A percentile compares a stretch with the other conserved stretches of the same genome.
Evolutionary conservation across 495 filamentous ascomycete genomes (phyloP).

Genomic region (Talaromyces stipitatus): DNA sequence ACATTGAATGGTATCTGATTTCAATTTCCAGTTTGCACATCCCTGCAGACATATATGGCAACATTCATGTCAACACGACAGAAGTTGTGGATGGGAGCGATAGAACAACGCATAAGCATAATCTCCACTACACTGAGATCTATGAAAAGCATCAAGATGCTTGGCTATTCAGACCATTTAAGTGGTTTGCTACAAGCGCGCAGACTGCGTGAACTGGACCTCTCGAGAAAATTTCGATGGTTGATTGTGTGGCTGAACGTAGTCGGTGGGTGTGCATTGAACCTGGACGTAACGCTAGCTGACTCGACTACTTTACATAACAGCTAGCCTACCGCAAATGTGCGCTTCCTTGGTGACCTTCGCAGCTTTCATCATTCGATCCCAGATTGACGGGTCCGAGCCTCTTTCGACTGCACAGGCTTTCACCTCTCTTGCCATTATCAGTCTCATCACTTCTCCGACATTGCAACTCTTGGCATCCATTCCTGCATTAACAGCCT

Average conservation of each 20-base stretch:
- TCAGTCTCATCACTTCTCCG: constrained; percentile 50
- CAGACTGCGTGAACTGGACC: constrained; percentile 35
- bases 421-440: constrained; percentile 54
- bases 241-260: constrained; percentile 14
- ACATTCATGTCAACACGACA: constrained; percentile 18
- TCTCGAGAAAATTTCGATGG: constrained; percentile 33
- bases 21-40: constrained; percentile 22
- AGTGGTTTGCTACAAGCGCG: constrained; percentile 25
- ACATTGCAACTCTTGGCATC: constrained; percentile 28
- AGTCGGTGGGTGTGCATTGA: not conserved
- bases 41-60: not conserved
- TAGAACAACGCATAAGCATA: constrained; percentile 42
- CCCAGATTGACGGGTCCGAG: constrained; percentile 31
- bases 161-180: constrained; percentile 38
- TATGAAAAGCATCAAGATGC: constrained; percentile 57
- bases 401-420: constrained; percentile 41
- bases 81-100: constrained; percentile 44
- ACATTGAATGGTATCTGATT: constrained; percentile 18
- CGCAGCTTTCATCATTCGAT: constrained; percentile 37
- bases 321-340: constrained; percentile 31
- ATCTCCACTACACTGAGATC: constrained; percentile 42
- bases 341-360: constrained; percentile 47
- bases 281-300: not conserved
- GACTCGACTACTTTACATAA: not conserved
- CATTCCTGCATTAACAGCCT: constrained; percentile 14